Conservation (phyloP, 129 eudicot species). For the carrot (Daucus carota) region DNA sequence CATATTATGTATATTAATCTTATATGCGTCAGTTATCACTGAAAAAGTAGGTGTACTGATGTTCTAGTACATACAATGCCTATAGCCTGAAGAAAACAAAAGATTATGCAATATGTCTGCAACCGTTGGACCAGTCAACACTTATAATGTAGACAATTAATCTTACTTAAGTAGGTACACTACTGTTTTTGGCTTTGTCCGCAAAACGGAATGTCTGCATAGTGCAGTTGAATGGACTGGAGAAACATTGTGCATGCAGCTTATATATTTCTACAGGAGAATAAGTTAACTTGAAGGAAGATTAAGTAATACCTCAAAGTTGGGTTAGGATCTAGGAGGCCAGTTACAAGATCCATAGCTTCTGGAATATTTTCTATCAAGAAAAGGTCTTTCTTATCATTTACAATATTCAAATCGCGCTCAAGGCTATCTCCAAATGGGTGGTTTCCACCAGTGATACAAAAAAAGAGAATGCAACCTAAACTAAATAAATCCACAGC, state of each 20-base stretch:
- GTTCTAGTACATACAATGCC: not conserved
- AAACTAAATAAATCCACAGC: conserved; percentile 81
- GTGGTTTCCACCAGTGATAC: conserved; percentile 83
- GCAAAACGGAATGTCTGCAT: not conserved
- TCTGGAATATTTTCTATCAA: conserved; percentile 76
- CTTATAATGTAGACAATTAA: not conserved
- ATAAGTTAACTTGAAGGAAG: not conserved
- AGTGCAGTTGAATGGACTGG: not conserved
- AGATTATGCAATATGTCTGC: not conserved
- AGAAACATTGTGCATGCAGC: not conserved
- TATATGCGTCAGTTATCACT: not conserved
- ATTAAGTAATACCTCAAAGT: conserved; percentile 47
- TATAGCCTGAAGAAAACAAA: not conserved
- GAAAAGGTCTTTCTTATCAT: conserved; percentile 62
- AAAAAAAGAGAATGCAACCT: conserved; percentile 83
- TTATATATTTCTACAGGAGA: not conserved
- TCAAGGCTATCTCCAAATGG: conserved; percentile 78
- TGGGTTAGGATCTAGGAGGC: conserved; percentile 62
- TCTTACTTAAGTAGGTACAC: not conserved
- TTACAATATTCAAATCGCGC: conserved; percentile 72
- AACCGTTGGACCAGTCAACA: not conserved
- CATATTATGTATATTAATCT: not conserved
- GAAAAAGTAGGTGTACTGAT: not conserved
- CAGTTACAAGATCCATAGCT: conserved; percentile 63
- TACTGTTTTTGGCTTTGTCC: not conserved